Evolutionary conservation across 495 filamentous ascomycete species (phyloP).

Genomic region (Neurospora discreta): DNA sequence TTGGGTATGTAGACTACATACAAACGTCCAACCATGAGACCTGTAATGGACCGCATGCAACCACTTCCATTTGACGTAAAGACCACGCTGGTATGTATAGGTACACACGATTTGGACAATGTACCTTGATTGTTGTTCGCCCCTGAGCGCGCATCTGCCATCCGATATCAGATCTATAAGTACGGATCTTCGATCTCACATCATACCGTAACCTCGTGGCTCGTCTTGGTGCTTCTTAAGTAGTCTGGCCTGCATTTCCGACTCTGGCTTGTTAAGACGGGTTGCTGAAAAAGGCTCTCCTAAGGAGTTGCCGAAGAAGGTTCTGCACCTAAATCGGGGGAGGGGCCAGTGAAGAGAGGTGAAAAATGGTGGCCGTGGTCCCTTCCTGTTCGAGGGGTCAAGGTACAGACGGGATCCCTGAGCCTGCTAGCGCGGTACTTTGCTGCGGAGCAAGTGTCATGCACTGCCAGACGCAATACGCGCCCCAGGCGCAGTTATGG

Average conservation of each 20-base stretch:
- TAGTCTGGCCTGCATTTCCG: not conserved
- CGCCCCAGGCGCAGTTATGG: not conserved
- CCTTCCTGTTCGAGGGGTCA: conserved; percentile 3
- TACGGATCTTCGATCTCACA: not conserved
- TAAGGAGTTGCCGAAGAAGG: not conserved
- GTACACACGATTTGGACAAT: not conserved
- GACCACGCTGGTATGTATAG: not conserved
- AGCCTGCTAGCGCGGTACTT: conserved; percentile 17
- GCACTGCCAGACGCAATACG: not conserved
- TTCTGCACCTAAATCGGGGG: not conserved
- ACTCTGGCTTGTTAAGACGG: not conserved
- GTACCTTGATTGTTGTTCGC: not conserved
- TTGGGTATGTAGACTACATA: no score
- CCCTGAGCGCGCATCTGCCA: not conserved
- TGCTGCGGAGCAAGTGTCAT: not conserved
- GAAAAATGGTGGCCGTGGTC: not conserved
- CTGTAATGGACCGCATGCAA: no score
- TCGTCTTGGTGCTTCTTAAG: not conserved
- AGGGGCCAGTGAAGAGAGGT: not conserved
- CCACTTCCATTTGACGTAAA: not conserved
- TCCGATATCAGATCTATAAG: not conserved
- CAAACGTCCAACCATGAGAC: no score
- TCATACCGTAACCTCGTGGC: not conserved
- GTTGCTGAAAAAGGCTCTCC: not conserved
- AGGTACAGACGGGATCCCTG: not conserved